A percentile compares a stretch with the other conserved stretches of the same genome.
Conservation (phyloP, 2,329 filamentous ascomycete species). For the Chaetomiaceae sp. region DNA sequence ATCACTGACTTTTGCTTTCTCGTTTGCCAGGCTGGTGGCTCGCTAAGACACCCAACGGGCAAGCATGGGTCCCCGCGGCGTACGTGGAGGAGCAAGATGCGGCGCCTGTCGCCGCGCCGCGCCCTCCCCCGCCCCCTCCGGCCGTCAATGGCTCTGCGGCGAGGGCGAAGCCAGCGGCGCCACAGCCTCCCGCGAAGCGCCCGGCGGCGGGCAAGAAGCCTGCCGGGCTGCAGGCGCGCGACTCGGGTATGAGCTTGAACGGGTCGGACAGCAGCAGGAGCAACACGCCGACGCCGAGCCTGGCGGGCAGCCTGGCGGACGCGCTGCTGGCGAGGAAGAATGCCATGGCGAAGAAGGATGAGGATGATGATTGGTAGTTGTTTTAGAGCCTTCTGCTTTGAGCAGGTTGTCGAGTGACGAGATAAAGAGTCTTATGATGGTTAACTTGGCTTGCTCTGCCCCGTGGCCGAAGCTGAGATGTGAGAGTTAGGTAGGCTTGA, state of each 20-base stretch:
- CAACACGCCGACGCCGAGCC: conserved; percentile 63
- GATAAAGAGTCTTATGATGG: background rate
- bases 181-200: conserved; percentile 63
- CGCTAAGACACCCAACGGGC: conserved; percentile 64
- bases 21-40: conserved; percentile 80
- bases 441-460: background rate
- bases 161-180: conserved; percentile 68
- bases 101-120: conserved; percentile 53
- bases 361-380: conserved; percentile 63
- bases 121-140: conserved; percentile 64
- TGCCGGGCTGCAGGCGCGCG: conserved; percentile 61
- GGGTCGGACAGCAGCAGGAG: conserved; percentile 58
- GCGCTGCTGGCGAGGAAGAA: conserved; percentile 71
- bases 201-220: conserved; percentile 69
- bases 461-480: background rate
- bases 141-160: conserved; percentile 66
- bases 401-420: background rate
- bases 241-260: conserved; percentile 61
- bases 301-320: conserved; percentile 70
- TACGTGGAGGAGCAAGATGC: conserved; percentile 81
- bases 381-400: background rate
- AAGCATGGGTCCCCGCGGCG: conserved; percentile 89
- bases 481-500: too few relatives aligned
- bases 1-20: conserved; percentile 28
- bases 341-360: conserved; percentile 65